A percentile compares a stretch with the other conserved stretches of the same genome.
Evolutionary conservation across 192 early-diverging fungal genomes (phyloP).

Genomic region (Linnemannia hyalina): DNA sequence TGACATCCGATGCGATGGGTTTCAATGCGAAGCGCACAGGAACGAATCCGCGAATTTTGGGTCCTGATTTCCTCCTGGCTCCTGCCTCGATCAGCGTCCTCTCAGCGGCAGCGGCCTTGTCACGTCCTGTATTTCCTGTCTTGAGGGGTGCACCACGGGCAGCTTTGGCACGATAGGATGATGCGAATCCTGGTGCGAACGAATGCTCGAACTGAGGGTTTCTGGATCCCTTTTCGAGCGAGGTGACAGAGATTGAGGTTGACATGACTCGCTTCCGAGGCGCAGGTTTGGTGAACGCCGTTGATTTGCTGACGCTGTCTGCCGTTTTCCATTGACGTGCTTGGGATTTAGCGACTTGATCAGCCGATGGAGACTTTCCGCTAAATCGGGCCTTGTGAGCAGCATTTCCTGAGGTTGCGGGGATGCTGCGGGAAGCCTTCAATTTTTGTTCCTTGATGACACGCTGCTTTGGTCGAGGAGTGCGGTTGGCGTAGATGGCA

Average conservation of each 20-base stretch:
- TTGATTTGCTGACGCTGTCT: background rate
- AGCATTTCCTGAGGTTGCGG: background rate
- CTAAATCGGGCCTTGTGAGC: background rate
- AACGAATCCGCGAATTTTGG: conserved; percentile 67
- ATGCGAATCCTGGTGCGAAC: conserved; percentile 48
- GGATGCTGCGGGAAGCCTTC: background rate
- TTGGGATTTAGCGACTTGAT: conserved; percentile 19
- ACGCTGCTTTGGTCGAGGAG: conserved; percentile 47
- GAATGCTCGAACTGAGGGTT: conserved; percentile 55
- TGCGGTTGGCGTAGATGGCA: conserved; percentile 25
- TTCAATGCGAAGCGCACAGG: conserved; percentile 71
- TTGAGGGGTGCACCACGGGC: conserved; percentile 7
- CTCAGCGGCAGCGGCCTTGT: conserved; percentile 50
- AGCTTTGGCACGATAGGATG: conserved; percentile 4
- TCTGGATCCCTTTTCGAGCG: conserved; percentile 45
- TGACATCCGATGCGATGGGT: conserved; percentile 68
- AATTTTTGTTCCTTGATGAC: conserved; percentile 46
- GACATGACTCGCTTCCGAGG: conserved; percentile 23
- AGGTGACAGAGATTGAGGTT: conserved; percentile 45
- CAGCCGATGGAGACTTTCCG: conserved; percentile 15
- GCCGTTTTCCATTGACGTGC: conserved; percentile 30
- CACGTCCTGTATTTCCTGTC: conserved; percentile 52
- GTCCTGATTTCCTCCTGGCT: conserved; percentile 35
- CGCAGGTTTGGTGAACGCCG: background rate
- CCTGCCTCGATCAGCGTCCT: conserved; percentile 44